Base-by-base conservation (phyloP, 176 grass and related monocot species). In the Oryza brachyantha region DNA sequence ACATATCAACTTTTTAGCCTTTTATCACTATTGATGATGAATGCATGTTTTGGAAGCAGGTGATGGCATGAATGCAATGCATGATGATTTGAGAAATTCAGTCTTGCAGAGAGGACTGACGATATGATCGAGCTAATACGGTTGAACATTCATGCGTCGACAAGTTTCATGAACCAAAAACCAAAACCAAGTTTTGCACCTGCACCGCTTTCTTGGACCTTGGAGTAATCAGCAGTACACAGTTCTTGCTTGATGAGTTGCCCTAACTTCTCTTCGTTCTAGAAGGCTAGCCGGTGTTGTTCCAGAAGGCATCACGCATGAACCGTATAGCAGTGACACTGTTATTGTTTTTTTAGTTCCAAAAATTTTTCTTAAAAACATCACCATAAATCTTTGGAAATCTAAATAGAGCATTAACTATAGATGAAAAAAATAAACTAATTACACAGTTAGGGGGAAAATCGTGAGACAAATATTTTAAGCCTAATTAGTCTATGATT, bases 31-130 rank as follows among this genome's bases (percentile, higher is more conserved):
- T 5, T 54, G 22, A 50, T 41, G 70, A 86, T 66, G 39, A 66
- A 66, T 66, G 39, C 26, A 26, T 14, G 70, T 80, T 80, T 75
- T 80, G 77, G 77, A 74, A 22, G 68, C 9, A 43, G 52, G 60
- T 0, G 66, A 52, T 2, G 24, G 7, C 7, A 42, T 42, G 40
- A 2, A 8, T 2, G 4, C n/a, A 5, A 50, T 50, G 48, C 48
- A n/a, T 57, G 52, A 55, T 55, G 52, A 24, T 57, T n/a, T 3
- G 8, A 57, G 52, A 52, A 52, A 57, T 57, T 57, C 52, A 57
- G 46, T n/a, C n/a, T n/a, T 52, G 48, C 48, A 52, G 48, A 57
- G 46, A 6, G 8, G 17, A 52, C 21, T 22, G 52, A 24, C 52
- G 52, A 57, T 24, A 24, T n/a, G 52, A 57, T 24, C 52, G n/a